Percentiles rank a stretch among this genome's conserved stretches.
Conservation (phyloP, 805 yeast species). For the Spathaspora boniae region DNA sequence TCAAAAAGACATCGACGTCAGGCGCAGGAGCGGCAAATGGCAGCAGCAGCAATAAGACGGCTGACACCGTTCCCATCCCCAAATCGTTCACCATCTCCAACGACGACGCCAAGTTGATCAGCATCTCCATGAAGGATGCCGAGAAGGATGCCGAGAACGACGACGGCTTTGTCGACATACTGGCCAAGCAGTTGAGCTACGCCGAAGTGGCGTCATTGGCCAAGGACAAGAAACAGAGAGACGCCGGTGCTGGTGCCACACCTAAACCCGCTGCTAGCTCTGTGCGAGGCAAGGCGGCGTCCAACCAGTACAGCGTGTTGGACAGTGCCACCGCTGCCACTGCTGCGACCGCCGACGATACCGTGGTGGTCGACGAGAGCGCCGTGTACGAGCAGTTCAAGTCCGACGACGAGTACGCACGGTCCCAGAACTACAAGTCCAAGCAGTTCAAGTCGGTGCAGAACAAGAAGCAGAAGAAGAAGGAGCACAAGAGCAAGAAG, state of each 20-base stretch:
- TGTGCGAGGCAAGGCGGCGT: conserved; percentile 9
- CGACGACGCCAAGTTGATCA: conserved; percentile 24
- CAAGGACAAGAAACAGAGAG: conserved; percentile 17
- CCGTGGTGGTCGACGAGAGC: conserved; percentile 11
- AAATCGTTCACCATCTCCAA: conserved; percentile 28
- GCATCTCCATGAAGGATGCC: conserved; percentile 30
- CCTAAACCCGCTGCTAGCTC: too few relatives aligned
- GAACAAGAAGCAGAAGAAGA: conserved; percentile 15
- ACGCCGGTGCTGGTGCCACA: conserved; percentile 10
- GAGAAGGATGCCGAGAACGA: conserved; percentile 12
- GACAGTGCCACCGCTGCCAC: conserved; percentile 8
- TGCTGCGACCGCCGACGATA: conserved; percentile 12
- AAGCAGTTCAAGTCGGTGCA: conserved; percentile 18
- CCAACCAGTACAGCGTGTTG: conserved; percentile 16
- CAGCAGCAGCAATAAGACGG: not conserved
- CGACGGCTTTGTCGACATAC: conserved; percentile 35
- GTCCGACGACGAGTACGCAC: conserved; percentile 8
- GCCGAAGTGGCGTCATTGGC: conserved; percentile 42
- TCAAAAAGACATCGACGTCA: conserved; percentile 10
- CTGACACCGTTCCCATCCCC: conserved; percentile 17
- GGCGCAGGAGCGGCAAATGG: conserved; percentile 2
- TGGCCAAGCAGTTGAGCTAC: conserved; percentile 33
- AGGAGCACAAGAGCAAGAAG: too few relatives aligned
- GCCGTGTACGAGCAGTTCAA: conserved; percentile 10
- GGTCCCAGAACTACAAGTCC: conserved; percentile 8